Base-by-base conservation (phyloP, 1,284 basidiomycete species). In the Naganishia sp. region DNA sequence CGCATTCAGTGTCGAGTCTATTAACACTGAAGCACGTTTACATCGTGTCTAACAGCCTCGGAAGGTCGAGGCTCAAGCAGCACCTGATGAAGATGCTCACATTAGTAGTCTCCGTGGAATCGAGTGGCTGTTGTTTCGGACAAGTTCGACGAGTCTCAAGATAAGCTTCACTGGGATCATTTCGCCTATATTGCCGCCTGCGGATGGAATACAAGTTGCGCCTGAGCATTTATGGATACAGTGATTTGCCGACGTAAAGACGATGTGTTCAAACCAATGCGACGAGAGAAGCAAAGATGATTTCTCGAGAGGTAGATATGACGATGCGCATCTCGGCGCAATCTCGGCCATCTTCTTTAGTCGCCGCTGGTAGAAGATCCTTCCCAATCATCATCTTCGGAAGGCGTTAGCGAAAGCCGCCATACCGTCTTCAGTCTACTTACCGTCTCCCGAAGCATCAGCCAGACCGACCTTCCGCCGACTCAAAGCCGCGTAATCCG, bases 361-460 rank as follows among this genome's bases (percentile, higher is more conserved):
- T 58, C 56, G 25, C 49, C 58, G 18, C 58, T 61, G 17, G 23
- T 41, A 6, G 58, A 61, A n/a, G 58, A 61, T 15, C 58, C 58
- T 32, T 61, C 47, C 58, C 58, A 61, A 35, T 61, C 58, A 13
- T 61, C 58, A 28, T 61, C 58, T 61, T 42, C 9, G 32, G 23
- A 18, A 47, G 3, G 18, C 31, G 49, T 61, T 23, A 61, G 58
- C 35, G 6, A n/a, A 46, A 18, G 2, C 15, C 45, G 45, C 35
- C 45, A 46, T 15, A 13, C 17, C 11, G 45, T 23, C 18, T 23
- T 18, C 45, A n/a, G 11, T 46, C 17, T 4, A 45, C 61, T 63
- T 28, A 63, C 61, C 61, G 17, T 63, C 51, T 15, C 61, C 61
- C 1, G 52, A 63, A 3, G 28, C 61, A 21, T 28, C 61, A 60